Evolutionary conservation across 75 land plant genomes (phyloP), one percentile per base, ranked within the genome.

Genomic region (Picea sitchensis): DNA sequence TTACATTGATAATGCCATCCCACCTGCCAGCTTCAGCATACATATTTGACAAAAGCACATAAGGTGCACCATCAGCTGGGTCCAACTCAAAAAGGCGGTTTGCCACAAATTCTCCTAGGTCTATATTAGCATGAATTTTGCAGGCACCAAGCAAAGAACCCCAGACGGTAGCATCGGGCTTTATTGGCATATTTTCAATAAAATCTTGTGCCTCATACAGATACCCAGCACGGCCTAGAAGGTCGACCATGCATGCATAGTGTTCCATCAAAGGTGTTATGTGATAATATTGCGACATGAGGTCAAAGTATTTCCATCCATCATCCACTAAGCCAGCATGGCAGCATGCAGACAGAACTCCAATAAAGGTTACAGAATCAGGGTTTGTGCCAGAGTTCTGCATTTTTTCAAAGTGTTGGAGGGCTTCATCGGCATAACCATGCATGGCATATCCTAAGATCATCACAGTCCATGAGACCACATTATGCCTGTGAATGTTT

Each of bases 391-490:
- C 65, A 7, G 65, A n/a, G 26, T 9, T 64, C 23, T 20, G 26
- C 65, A 58, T 26, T 20, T 47, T 17, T 15, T 58, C n/a, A 30
- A 77, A 77, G 21, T 3, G 21, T 8, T 51, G n/a, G 18, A 31
- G 71, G 7, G 78, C 78, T 11, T 77, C 72, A 30, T 47, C 23
- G 21, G 17, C 26, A 20, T 20, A 20, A 23, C 78, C 78, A 77
- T 38, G 18, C 69, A 31, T 77, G n/a, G 71, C 78, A 77, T 60
- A 59, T 20, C 13, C 26, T 20, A 20, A 68, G 31, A 77, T 59
- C 30, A 77, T 47, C 65, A 63, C 72, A 77, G 83, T 90, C 92
- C 92, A 90, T 21, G 79, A 62, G 36, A 88, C 84, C 41, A 73
- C 63, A 75, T 84, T 87, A 72, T 81, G 80, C 1, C 78, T 76